Percentiles rank a stretch among this genome's conserved stretches.
These are phyloP conservation scores for Rhizophagus prolifer DNA, from an alignment of 192 early-diverging fungal genomes.

Conservation along the genomic window DNA sequence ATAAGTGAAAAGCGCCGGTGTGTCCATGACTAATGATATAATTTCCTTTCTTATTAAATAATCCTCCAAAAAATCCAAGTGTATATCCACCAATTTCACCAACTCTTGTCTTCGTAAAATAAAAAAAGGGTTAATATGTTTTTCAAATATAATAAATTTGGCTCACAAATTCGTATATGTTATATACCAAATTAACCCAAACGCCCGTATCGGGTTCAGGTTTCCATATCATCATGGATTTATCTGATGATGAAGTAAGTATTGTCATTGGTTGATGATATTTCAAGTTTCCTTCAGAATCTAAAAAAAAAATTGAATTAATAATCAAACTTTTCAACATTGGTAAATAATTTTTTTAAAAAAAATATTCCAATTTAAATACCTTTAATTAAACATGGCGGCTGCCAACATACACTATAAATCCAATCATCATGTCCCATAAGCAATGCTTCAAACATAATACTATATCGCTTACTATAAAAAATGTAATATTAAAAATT, in stretches of 20 bases:
- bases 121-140: conserved; percentile 11
- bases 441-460: conserved; percentile 89
- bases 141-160: background rate
- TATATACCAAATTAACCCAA: conserved; percentile 71
- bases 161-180: background rate
- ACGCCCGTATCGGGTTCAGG: conserved; percentile 76
- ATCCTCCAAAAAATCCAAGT: conserved; percentile 80
- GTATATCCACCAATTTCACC: conserved; percentile 85
- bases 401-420: conserved; percentile 79
- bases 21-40: conserved; percentile 75
- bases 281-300: conserved; percentile 14
- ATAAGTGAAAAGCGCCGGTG: conserved; percentile 81
- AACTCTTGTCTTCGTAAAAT: conserved; percentile 59
- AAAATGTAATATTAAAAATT: background rate
- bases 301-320: conserved; percentile 24
- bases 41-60: conserved; percentile 64
- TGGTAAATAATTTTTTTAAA: background rate
- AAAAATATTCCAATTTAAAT: background rate
- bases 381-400: conserved; percentile 40
- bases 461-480: conserved; percentile 43
- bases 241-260: conserved; percentile 87
- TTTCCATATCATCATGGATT: conserved; percentile 88
- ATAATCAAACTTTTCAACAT: background rate
- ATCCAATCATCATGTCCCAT: conserved; percentile 98
- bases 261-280: conserved; percentile 69